Conservation (phyloP, 2,329 filamentous ascomycete species). For the Drechslerella dactyloides region DNA sequence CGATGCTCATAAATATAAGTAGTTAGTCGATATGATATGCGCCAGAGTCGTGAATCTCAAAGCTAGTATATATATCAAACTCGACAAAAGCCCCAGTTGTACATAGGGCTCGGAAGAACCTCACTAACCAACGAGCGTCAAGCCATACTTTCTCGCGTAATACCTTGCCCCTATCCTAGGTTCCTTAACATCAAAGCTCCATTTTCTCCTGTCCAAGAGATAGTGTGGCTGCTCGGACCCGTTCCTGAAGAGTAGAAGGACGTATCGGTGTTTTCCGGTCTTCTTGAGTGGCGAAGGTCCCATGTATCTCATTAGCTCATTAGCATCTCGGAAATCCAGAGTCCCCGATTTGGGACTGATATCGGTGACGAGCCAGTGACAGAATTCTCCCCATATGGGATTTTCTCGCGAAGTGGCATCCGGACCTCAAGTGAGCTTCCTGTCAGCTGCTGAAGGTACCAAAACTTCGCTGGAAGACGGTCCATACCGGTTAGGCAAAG, state of each 20-base stretch:
- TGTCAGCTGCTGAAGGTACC: slow-evolving; percentile 53
- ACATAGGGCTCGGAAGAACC: not conserved
- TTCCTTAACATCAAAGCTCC: slow-evolving; percentile 58
- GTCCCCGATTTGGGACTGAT: slow-evolving; percentile 53
- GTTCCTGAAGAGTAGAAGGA: slow-evolving; percentile 60
- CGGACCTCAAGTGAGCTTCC: slow-evolving; percentile 57
- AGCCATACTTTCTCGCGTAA: slow-evolving; percentile 60
- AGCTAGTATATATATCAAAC: too few relatives aligned
- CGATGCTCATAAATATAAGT: slow-evolving; percentile 17
- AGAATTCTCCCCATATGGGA: slow-evolving; percentile 61
- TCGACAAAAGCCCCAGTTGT: too few relatives aligned
- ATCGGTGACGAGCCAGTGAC: slow-evolving; percentile 61
- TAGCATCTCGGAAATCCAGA: slow-evolving; percentile 54
- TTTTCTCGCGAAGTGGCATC: slow-evolving; percentile 60
- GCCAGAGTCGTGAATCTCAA: too few relatives aligned
- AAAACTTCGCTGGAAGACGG: slow-evolving; percentile 55
- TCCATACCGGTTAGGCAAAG: slow-evolving; percentile 40
- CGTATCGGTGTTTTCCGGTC: slow-evolving; percentile 59
- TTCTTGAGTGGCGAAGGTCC: slow-evolving; percentile 58
- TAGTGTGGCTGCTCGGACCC: slow-evolving; percentile 57
- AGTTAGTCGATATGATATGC: not conserved
- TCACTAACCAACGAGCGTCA: slow-evolving; percentile 60
- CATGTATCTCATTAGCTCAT: slow-evolving; percentile 60
- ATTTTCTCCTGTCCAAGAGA: slow-evolving; percentile 58
- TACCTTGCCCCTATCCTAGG: slow-evolving; percentile 58